phyloP scores from a whole-genome alignment of 805 yeast species.

The Monosporozyma aquatica region DNA sequence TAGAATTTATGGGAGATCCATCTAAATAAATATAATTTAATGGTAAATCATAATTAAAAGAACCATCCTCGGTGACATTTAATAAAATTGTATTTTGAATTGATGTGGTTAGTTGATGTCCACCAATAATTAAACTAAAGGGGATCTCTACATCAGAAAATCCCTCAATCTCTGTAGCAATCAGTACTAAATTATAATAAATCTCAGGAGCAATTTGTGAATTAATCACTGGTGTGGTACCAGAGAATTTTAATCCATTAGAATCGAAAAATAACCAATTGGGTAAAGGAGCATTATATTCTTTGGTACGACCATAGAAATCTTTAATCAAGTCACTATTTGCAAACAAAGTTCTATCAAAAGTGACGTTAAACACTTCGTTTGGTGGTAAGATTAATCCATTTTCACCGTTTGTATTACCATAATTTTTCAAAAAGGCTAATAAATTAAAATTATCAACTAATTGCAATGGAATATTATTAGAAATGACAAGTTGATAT shows the following conservation, averaged over 20 bases:
- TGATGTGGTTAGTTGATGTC: conserved; percentile 69
- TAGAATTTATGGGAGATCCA: conserved; percentile 36
- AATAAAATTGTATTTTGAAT: conserved; percentile 46
- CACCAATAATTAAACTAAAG: conserved; percentile 76
- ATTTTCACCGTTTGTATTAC: conserved; percentile 66
- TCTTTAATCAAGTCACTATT: conserved; percentile 42
- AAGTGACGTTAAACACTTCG: conserved; percentile 52
- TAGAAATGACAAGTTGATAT: conserved; percentile 54
- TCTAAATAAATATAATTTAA: conserved; percentile 57
- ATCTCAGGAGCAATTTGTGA: conserved; percentile 84
- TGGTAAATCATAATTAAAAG: conserved; percentile 52
- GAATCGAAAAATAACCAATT: conserved; percentile 74
- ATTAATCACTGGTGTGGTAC: conserved; percentile 80
- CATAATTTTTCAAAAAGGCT: conserved; percentile 50
- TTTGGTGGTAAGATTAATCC: conserved; percentile 72
- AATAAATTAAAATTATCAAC: conserved; percentile 34
- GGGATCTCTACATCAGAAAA: conserved; percentile 60
- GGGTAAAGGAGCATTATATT: conserved; percentile 79
- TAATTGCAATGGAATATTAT: conserved; percentile 38
- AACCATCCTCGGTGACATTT: conserved; percentile 58
- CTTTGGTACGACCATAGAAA: conserved; percentile 61
- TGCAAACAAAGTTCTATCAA: conserved; percentile 53
- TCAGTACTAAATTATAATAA: conserved; percentile 56
- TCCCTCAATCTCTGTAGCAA: conserved; percentile 73
- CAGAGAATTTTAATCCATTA: conserved; percentile 57